These are phyloP conservation scores for Xeromyces bisporus DNA, from an alignment of 495 filamentous ascomycete genomes.

Conservation along the genomic window DNA sequence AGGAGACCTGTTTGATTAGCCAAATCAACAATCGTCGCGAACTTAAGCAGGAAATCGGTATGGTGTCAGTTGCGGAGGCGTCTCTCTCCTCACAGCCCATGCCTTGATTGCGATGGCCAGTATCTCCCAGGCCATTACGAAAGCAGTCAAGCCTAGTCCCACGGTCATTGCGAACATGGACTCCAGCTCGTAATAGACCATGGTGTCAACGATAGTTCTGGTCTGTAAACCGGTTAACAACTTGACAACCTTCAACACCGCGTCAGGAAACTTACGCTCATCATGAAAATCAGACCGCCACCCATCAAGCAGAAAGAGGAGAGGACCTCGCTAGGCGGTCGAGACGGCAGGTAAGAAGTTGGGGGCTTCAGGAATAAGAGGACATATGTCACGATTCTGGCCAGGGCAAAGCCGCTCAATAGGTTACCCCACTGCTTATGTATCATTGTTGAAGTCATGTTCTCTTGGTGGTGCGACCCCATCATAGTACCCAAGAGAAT, in stretches of 20 bases:
- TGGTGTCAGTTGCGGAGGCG: slow-evolving; percentile 10
- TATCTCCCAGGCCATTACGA: slow-evolving; percentile 76
- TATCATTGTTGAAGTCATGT: slow-evolving; percentile 76
- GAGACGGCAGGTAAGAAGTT: slow-evolving; percentile 61
- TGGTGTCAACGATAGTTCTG: slow-evolving; percentile 54
- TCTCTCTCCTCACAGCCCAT: slow-evolving; percentile 58
- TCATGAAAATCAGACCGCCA: slow-evolving; percentile 87
- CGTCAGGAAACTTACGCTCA: slow-evolving; percentile 44
- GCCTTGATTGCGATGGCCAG: slow-evolving; percentile 73
- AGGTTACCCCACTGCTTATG: slow-evolving; percentile 91
- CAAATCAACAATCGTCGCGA: neutral
- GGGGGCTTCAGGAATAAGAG: slow-evolving; percentile 69
- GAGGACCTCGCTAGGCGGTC: slow-evolving; percentile 83
- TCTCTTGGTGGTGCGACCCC: slow-evolving; percentile 75
- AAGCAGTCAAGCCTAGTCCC: slow-evolving; percentile 62
- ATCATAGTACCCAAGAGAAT: slow-evolving; percentile 85
- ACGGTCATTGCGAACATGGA: slow-evolving; percentile 94
- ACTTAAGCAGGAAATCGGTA: slow-evolving; percentile 10
- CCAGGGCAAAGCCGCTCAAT: slow-evolving; percentile 62
- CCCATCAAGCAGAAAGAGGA: slow-evolving; percentile 72
- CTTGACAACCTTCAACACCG: neutral
- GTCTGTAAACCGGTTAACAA: slow-evolving; percentile 28
- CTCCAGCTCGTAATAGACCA: slow-evolving; percentile 53
- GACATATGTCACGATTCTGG: slow-evolving; percentile 65
- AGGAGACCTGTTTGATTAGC: no score